Base-by-base conservation (phyloP, 1,139 yeast genomes). In the Pneumocystis oryctolagi region DNA sequence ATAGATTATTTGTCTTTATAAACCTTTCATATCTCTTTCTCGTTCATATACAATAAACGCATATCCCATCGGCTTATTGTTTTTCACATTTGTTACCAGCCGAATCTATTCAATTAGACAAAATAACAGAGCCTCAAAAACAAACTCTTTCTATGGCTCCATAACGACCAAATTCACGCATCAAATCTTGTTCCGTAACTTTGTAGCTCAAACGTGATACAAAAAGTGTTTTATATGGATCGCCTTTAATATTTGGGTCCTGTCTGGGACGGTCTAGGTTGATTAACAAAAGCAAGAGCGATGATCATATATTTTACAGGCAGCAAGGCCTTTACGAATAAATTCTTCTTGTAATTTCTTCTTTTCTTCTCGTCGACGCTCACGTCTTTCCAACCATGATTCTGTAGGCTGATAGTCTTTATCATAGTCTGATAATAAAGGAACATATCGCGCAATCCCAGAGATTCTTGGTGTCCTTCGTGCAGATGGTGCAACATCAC, bases 151-250 rank as follows among this genome's bases (percentile, higher is more conserved):
- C 90, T 55, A 90, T 82, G 6, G 81, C 80, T 0, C 97, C 97
- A 73, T 76, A 88, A 66, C 77, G 77, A 53, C 80, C 74, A 69
- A 89, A 87, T 62, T 77, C 80, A 66, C 80, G 79, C 47, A 84
- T 84, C 25, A 92, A 71, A 61, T 88, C 94, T 25, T 83, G 73
- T 69, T 89, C 96, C 0, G 82, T 81, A n/a, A 82, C 75, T 5
- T 75, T 74, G 70, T 86, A 89, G 61, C 82, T 82, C 63, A 90
- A 73, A 63, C 97, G 76, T 0, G 86, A 84, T 1, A 92, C 79
- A 70, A 92, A 89, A 1, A 92, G 79, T 0, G 97, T 90, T 65
- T 78, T 77, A 70, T 79, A 84, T 0, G 97, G 95, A 69, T 89
- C 95, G 9, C 86, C 85, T 67, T 79, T 77, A 32, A 84, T 77